A percentile compares a stretch with the other conserved stretches of the same genome.
Conservation (phyloP, 306 rosid species). For the Cyclanthera cordifolia region DNA sequence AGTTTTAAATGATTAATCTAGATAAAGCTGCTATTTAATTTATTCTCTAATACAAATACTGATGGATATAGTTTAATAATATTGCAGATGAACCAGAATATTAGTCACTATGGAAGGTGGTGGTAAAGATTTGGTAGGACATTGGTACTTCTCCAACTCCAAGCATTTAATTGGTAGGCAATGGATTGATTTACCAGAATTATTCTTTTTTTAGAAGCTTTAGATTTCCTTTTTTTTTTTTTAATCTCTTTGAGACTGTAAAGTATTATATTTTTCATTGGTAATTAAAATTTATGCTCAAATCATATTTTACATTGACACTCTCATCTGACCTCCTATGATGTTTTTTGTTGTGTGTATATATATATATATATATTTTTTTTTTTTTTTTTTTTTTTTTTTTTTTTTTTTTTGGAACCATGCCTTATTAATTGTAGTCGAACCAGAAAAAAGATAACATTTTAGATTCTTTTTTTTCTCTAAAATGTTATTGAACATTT, state of each 20-base stretch:
- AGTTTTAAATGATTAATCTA: background rate
- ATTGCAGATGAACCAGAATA: conserved; percentile 15
- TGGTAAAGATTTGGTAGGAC: background rate
- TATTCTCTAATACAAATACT: background rate
- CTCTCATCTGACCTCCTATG: no score
- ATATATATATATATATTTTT: no score
- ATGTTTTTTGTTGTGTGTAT: no score
- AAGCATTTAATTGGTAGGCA: background rate
- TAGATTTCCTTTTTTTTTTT: background rate
- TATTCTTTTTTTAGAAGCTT: background rate
- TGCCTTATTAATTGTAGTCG: no score
- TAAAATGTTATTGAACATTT: no score
- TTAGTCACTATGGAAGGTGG: background rate
- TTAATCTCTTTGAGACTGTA: background rate
- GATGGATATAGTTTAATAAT: background rate
- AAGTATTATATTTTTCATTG: background rate
- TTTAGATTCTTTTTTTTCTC: no score
- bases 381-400: no score
- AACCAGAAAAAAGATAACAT: no score
- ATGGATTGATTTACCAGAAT: background rate
- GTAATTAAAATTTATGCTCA: background rate
- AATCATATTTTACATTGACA: background rate
- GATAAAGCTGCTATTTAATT: background rate
- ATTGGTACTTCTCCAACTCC: background rate
- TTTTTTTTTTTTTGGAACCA: no score